Base-by-base conservation (phyloP, 2,329 filamentous ascomycete genomes). In the Chrysosporium queenslandicum region DNA sequence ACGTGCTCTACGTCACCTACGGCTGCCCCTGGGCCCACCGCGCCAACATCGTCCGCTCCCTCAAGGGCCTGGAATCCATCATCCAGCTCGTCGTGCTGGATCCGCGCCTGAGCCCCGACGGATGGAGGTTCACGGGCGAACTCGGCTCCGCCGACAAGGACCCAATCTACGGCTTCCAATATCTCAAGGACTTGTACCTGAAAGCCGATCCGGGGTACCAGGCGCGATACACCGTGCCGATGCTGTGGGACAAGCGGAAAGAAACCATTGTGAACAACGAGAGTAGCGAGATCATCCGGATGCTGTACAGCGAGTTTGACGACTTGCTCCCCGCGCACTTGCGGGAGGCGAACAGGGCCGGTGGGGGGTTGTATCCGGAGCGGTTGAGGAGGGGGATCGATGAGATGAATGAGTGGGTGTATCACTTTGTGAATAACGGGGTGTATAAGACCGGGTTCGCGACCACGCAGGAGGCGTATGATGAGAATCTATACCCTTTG, bases 281-380 rank as follows among this genome's bases (percentile, higher is more conserved):
- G 75, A 88, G 84, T 66, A 84, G 81, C 59, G 88, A 94, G 72
- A 92, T 94, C 65, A 80, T 94, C 61, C 80, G 88, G 59, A 92
- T 94, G 84, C 72, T 94, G 51, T 85, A 84, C 61, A 75, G 74
- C 18, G 84, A 79, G 64, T 95, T 95, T 63, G 81, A 95, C 63
- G 75, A 77, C 47, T 65, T 85, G 27, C 64, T 87, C 21, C 76
- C 77, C 0, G 71, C 76, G 2, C 65, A 80, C 59, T 73, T 78
- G 60, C 77, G 77, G 52, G 81, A 84, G 57, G 62, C 40, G 0
- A 77, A 70, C 52, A 71, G 69, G 46, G 69, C 72, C 0, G 36
- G 36, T 3, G 36, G 65, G 2, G 76, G 80, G 12, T 73, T 90
- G 32, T 86, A 87, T 61, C 87, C 87, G 0, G 68, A 76, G 39